Base-by-base conservation (phyloP, 2,329 filamentous ascomycete genomes). In the Trichoderma sp. region DNA sequence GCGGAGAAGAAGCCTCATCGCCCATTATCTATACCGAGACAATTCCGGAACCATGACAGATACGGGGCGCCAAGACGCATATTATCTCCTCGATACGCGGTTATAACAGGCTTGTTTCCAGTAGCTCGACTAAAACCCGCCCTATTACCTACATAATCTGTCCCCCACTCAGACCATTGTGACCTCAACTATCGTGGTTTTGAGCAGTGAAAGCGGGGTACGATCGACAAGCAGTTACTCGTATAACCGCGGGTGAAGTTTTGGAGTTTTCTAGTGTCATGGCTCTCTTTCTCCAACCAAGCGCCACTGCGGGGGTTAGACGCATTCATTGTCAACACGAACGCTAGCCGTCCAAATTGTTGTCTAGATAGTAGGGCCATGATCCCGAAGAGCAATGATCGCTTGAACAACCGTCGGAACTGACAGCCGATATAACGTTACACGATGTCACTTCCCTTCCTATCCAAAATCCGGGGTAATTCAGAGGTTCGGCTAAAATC, bases 281-380 rank as follows among this genome's bases (percentile, higher is more conserved):
- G 12, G 28, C 20, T 12, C 23, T 47, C n/a, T 23, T 17, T 28
- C 34, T 68, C 23, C 53, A 58, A 9, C 13, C 3, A n/a, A 34
- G 20, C 36, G 66, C 66, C 55, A 68, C 66, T 68, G 66, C 66
- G 66, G 66, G 55, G 66, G 55, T 26, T 68, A 61, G 66, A 5
- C 43, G 20, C 43, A 43, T 32, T 43, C 13, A 17, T 68, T 12
- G 8, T 59, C 26, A 2, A 30, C 39, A 9, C 15, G 7, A 43
- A 43, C 36, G 34, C 66, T 68, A 59, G 36, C 9, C 53, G 36
- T 30, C 8, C 8, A 20, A 26, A 15, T n/a, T 50, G 34, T 17
- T 28, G 26, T 47, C 55, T 39, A 30, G 34, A 39, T 55, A 59
- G 43, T 26, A 47, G 17, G 8, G 65, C 12, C 55, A 34, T 61